Evolutionary conservation across 768 basidiomycete species (phyloP).

Genomic region (Boletus fagicola): DNA sequence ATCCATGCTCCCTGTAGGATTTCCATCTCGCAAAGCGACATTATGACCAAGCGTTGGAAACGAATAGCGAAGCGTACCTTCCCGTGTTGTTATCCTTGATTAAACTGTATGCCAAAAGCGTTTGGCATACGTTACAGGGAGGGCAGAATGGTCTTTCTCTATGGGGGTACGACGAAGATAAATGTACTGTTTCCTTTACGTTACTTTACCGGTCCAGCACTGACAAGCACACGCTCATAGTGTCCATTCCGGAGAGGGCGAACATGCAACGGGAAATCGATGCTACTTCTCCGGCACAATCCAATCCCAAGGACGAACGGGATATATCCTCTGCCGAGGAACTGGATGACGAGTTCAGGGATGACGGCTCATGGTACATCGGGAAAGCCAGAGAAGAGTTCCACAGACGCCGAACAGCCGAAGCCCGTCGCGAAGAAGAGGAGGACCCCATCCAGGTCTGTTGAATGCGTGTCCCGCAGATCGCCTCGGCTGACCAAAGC

Average conservation of each 20-base stretch:
- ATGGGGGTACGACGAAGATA: slow-evolving; percentile 60
- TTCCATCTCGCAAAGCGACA: slow-evolving; percentile 96
- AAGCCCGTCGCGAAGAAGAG: slow-evolving; percentile 47
- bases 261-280: slow-evolving; percentile 29
- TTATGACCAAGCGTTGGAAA: slow-evolving; percentile 87
- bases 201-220: not conserved
- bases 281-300: slow-evolving; percentile 4
- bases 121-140: slow-evolving; percentile 79
- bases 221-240: slow-evolving; percentile 15
- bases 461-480: not conserved
- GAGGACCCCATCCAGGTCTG: slow-evolving; percentile 73
- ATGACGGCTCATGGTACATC: slow-evolving; percentile 76
- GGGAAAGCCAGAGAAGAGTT: slow-evolving; percentile 83
- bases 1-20: slow-evolving; percentile 49
- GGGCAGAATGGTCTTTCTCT: slow-evolving; percentile 65
- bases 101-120: slow-evolving; percentile 77
- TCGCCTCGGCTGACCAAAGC: slow-evolving; percentile 3
- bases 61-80: slow-evolving; percentile 84
- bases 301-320: slow-evolving; percentile 5
- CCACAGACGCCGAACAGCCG: slow-evolving; percentile 49
- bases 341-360: slow-evolving; percentile 30
- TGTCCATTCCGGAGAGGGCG: slow-evolving; percentile 25
- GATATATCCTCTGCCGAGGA: slow-evolving; percentile 22
- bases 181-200: slow-evolving; percentile 15
- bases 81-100: slow-evolving; percentile 81